Evolutionary conservation across 345 rosid genomes (phyloP).

Genomic region (Gynandropsis gynandra): DNA sequence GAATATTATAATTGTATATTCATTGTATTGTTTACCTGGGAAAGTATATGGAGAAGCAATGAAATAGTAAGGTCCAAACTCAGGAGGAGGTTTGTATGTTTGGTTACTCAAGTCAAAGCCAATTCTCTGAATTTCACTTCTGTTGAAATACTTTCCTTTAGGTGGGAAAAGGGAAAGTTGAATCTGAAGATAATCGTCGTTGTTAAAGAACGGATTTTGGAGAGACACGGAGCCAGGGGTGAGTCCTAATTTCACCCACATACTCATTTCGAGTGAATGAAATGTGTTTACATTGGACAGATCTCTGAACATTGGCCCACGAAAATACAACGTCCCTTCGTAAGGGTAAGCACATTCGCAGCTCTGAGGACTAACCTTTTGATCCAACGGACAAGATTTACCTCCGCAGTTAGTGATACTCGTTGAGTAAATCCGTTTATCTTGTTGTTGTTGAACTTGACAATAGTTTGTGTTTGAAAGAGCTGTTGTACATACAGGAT

Average conservation of each 20-base stretch:
- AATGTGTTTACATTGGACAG: constrained; percentile 48
- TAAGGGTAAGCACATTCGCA: constrained; percentile 86
- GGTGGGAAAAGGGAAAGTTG: constrained; percentile 74
- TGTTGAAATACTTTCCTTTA: constrained; percentile 46
- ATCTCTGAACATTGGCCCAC: constrained; percentile 73
- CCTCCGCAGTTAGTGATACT: constrained; percentile 65
- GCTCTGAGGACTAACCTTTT: constrained; percentile 85
- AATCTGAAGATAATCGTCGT: constrained; percentile 83
- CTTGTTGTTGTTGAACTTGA: constrained; percentile 47
- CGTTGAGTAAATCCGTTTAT: constrained; percentile 58
- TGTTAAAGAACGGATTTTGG: constrained; percentile 76
- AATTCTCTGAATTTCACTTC: constrained; percentile 54
- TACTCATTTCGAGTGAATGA: constrained; percentile 72
- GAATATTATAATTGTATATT: background rate
- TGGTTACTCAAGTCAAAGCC: constrained; percentile 85
- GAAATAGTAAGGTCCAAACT: constrained; percentile 84
- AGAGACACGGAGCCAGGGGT: constrained; percentile 79
- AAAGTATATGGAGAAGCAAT: constrained; percentile 79
- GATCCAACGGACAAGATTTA: constrained; percentile 50
- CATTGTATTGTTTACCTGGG: constrained; percentile 44
- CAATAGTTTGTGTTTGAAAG: constrained; percentile 66
- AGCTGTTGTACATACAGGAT: constrained; percentile 67
- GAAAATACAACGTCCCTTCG: constrained; percentile 75
- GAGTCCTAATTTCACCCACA: constrained; percentile 63
- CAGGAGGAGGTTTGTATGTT: constrained; percentile 73